Evolutionary conservation across 2,329 filamentous ascomycete genomes (phyloP), one percentile per base, ranked within the genome.

Genomic region (Cryphonectria japonica): DNA sequence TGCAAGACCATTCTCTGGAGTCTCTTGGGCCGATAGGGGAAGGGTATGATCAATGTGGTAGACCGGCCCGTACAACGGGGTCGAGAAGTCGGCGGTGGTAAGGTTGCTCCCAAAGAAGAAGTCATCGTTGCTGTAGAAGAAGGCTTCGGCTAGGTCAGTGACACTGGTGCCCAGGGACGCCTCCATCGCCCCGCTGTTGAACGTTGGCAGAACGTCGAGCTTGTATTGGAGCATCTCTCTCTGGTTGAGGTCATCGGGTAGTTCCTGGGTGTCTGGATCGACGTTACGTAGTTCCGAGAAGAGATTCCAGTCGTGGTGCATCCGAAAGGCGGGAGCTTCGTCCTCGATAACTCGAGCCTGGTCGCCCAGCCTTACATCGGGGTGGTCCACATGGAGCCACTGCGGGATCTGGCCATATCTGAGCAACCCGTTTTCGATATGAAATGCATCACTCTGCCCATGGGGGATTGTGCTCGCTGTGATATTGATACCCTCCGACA

Each of bases 151-250:
- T 16, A 65, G 39, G 39, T 65, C 62, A 19, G 62, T 65, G 62
- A 65, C 62, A 32, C 62, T 46, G 8, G 62, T 46, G n/a, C 62
- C 62, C 6, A 65, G 41, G 26, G 39, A 65, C 39, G 62, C 62
- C 62, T 65, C 62, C 62, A 65, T 65, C 8, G 62, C 62, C 39
- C 62, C 62, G 41, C 62, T 65, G 62, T 65, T 65, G 62, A 65
- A 65, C 2, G 62, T 65, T 6, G 62, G 62, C 41, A 65, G 41
- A 14, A 65, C 26, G 39, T 65, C 62, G 16, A 65, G 62, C 62
- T 65, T 65, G 41, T 65, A 46, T 26, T 26, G 62, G 39, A 65
- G 26, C 13, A 50, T 43, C n/a, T 43, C n/a, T 32, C 6, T 13
- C 26, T 50, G n/a, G 14, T 34, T 32, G 41, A 65, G 26, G 11